Base-by-base conservation (phyloP, 768 basidiomycete species). In the Suillus subluteus region DNA sequence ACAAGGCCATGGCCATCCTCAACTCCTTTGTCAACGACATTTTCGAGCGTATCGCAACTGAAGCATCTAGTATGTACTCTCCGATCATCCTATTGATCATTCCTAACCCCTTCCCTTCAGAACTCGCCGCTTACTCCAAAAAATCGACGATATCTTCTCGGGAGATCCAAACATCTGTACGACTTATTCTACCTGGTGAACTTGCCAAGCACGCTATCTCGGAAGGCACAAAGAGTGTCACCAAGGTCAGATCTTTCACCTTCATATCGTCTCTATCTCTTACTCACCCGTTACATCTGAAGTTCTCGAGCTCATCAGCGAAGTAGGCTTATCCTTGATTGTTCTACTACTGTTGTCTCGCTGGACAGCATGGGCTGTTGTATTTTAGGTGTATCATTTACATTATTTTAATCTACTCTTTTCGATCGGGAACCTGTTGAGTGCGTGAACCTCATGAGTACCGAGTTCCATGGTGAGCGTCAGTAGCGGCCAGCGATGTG, bases 201-300 rank as follows among this genome's bases (percentile, higher is more conserved):
- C 88, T 99, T 54, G 93, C 96, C 75, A 99, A 99, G 85, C 97
- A 99, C 78, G 97, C 97, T 64, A 98, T 98, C 79, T 97, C 95
- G 35, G 97, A 99, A 80, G 97, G 97, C 66, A 90, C 87, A 62
- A 90, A 90, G 82, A 86, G 84, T 41, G 88, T 90, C 66, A 90
- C 89, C 70, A 90, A 89, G 82, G 80, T 79, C 58, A 37, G 72
- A 67, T 43, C 37, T 26, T 21, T 30, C 2, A 3, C 12, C 35
- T 43, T 32, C 41, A 6, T 62, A 26, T 11, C 15, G 13, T 18
- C 18, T 26, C 26, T 12, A 12, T 56, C 13, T 44, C 13, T 44
- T 63, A 67, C 69, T 70, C 66, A 65, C 18, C 65, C 43, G 62
- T 70, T 62, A 54, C 67, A 62, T 0, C 23, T 59, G 1, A 46